A percentile compares a stretch with the other conserved stretches of the same genome.
Conservation (phyloP, 371 early-diverging fungal genomes). For the Mucor piriformis region DNA sequence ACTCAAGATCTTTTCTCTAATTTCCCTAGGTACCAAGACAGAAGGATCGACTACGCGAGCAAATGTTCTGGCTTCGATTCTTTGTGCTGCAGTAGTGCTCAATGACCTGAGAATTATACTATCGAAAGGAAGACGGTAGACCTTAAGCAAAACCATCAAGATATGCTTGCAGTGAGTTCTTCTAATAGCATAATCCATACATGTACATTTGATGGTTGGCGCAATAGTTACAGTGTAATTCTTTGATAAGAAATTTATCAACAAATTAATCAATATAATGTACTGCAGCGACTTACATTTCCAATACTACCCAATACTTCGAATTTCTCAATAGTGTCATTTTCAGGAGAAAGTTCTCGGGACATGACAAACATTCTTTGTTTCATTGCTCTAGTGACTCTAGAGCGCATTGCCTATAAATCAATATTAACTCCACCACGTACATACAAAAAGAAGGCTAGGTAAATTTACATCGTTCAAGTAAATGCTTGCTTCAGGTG, state of each 20-base stretch:
- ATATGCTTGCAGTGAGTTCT: conserved; percentile 40
- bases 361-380: conserved; percentile 39
- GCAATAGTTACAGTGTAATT: conserved; percentile 31
- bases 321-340: conserved; percentile 17
- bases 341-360: background rate
- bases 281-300: conserved; percentile 33
- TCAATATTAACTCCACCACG: no score
- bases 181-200: conserved; percentile 24
- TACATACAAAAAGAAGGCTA: no score
- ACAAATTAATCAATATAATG: background rate
- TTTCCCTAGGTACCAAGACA: conserved; percentile 14
- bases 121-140: conserved; percentile 26
- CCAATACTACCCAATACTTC: conserved; percentile 44
- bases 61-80: conserved; percentile 2
- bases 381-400: conserved; percentile 27
- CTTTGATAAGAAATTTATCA: conserved; percentile 10
- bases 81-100: background rate
- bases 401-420: conserved; percentile 25
- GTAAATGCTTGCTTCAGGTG: conserved; percentile 11
- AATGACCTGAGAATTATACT: conserved; percentile 1
- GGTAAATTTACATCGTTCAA: conserved; percentile 4
- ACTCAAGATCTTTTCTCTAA: conserved; percentile 13
- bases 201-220: conserved; percentile 20
- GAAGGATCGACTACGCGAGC: conserved; percentile 15
- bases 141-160: conserved; percentile 34